Conservation (phyloP, 192 early-diverging fungal species). For the Umbelopsis sp. region DNA sequence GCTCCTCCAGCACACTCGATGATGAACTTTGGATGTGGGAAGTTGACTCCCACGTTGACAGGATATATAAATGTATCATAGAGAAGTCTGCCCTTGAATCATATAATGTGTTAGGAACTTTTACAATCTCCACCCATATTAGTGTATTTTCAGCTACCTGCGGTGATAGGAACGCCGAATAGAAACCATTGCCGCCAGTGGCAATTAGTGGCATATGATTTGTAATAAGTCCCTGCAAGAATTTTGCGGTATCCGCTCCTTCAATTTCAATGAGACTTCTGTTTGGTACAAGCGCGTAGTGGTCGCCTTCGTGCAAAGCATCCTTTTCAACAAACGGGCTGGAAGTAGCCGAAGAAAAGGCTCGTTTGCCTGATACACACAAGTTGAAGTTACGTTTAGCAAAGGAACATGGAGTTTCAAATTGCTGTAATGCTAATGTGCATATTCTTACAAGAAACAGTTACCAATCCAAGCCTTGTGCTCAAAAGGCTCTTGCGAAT, state of each 20-base stretch:
- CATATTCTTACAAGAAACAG: background rate
- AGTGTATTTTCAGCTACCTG: slow-evolving; percentile 46
- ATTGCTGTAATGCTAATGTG: background rate
- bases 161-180: slow-evolving; percentile 80
- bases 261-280: slow-evolving; percentile 65
- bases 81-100: slow-evolving; percentile 76
- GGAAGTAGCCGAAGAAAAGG: background rate
- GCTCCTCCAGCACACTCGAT: slow-evolving; percentile 75
- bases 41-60: slow-evolving; percentile 54
- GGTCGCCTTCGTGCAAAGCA: slow-evolving; percentile 21
- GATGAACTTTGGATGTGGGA: slow-evolving; percentile 70
- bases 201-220: slow-evolving; percentile 81
- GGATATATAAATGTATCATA: slow-evolving; percentile 92
- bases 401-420: background rate
- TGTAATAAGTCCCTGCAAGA: slow-evolving; percentile 90
- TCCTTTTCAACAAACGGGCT: slow-evolving; percentile 22
- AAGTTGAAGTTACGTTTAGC: too few relatives aligned
- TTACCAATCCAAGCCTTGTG: background rate
- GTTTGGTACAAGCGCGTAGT: slow-evolving; percentile 54
- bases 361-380: background rate
- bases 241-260: slow-evolving; percentile 78
- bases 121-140: too few relatives aligned
- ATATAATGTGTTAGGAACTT: background rate
- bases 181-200: slow-evolving; percentile 73
- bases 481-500: background rate